phyloP scores from a whole-genome alignment of 2,329 filamentous ascomycete species.

The Botrytis sinoallii region DNA sequence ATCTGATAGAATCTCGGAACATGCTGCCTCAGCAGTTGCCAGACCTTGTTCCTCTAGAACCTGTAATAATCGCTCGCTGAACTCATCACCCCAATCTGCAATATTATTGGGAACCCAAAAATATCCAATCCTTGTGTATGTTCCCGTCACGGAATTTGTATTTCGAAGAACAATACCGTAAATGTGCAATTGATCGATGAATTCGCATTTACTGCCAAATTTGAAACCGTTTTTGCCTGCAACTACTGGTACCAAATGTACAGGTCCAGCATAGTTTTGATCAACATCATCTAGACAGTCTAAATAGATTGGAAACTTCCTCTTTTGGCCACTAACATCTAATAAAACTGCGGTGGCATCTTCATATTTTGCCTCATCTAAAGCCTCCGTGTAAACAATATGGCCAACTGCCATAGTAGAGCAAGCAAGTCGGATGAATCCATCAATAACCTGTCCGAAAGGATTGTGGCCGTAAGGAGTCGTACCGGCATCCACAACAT shows the following conservation, averaged over 20 bases:
- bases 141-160: accelerated
- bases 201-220: no score
- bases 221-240: no score
- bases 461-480: neutral
- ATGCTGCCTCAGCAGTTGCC: neutral
- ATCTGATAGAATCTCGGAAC: neutral
- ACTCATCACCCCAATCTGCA: no score
- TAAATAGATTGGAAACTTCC: accelerated
- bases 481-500: neutral
- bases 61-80: no score
- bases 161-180: neutral
- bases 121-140: neutral
- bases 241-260: neutral
- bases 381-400: neutral
- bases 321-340: neutral
- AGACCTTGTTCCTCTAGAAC: neutral
- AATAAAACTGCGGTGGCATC: neutral
- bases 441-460: neutral
- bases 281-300: neutral
- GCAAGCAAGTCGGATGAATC: neutral
- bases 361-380: accelerated
- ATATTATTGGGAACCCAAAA: no score
- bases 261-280: accelerated
- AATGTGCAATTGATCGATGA: no score
- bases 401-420: neutral